Evolutionary conservation across 176 grass and related monocot species (phyloP).

Genomic region (Lolium multiflorum): DNA sequence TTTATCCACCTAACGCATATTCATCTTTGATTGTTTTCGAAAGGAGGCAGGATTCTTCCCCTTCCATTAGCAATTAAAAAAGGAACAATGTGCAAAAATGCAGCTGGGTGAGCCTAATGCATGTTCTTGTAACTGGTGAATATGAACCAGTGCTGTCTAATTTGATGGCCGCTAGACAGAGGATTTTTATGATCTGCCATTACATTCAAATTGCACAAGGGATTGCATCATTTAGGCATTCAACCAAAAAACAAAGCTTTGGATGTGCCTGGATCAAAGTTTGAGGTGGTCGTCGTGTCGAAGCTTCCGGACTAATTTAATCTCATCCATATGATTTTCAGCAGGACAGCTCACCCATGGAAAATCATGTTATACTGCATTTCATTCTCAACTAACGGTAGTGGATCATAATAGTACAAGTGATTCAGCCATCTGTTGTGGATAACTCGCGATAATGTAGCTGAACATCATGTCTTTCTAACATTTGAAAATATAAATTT

Average conservation of each 20-base stretch:
- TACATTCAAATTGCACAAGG: neutral
- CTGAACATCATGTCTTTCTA: neutral
- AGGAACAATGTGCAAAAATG: slow-evolving; percentile 6
- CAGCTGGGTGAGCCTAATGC: neutral
- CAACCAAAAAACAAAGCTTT: neutral
- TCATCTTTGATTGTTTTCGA: neutral
- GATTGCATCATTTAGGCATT: neutral
- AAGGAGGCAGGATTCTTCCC: neutral
- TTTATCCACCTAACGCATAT: neutral
- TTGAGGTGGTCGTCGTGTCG: neutral
- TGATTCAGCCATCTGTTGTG: neutral
- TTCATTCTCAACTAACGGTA: neutral
- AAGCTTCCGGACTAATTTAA: neutral
- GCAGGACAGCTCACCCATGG: neutral
- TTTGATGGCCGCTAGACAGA: neutral
- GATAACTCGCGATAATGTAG: neutral
- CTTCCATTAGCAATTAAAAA: neutral
- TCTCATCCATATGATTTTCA: slow-evolving; percentile 1
- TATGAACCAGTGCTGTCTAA: neutral
- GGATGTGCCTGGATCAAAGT: neutral
- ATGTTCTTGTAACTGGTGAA: neutral
- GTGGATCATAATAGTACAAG: neutral
- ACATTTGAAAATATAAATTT: neutral
- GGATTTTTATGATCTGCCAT: slow-evolving; percentile 22
- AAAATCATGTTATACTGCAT: neutral